Conservation (phyloP, 495 filamentous ascomycete species). For the Penicillium samsonianum region DNA sequence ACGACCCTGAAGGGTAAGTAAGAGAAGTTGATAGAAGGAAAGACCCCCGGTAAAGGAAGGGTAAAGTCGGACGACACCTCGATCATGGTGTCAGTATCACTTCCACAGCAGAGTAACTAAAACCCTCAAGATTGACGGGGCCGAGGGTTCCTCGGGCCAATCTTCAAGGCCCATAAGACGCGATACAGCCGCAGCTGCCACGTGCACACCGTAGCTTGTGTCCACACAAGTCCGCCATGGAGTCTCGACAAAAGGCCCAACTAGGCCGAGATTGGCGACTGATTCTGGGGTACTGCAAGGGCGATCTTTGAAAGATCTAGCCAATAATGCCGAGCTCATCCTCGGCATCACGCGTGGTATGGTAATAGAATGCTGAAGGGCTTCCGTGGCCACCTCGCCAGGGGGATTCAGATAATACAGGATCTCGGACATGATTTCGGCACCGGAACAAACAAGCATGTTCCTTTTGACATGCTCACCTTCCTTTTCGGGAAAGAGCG, state of each 20-base stretch:
- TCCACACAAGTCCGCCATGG: slow-evolving; percentile 14
- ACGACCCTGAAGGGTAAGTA: slow-evolving; percentile 14
- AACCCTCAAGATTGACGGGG: no score
- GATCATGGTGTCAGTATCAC: no score
- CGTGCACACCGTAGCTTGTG: slow-evolving; percentile 10
- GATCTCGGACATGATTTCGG: slow-evolving; percentile 37
- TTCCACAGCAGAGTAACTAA: no score
- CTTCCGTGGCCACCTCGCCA: not conserved
- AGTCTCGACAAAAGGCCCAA: slow-evolving; percentile 21
- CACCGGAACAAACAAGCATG: slow-evolving; percentile 40
- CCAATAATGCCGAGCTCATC: slow-evolving; percentile 18
- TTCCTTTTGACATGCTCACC: slow-evolving; percentile 7
- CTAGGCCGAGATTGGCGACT: slow-evolving; percentile 15
- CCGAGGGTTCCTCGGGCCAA: not conserved
- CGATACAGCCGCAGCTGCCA: slow-evolving; percentile 13
- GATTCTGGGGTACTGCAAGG: slow-evolving; percentile 13
- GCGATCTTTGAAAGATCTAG: slow-evolving; percentile 10
- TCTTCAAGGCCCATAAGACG: slow-evolving; percentile 10
- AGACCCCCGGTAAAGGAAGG: no score
- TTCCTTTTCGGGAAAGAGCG: not conserved
- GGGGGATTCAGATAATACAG: slow-evolving; percentile 31
- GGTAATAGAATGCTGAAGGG: slow-evolving; percentile 1
- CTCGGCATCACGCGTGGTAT: slow-evolving; percentile 28
- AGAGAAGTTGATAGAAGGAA: no score
- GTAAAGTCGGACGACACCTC: no score